Evolutionary conservation across 2,329 filamentous ascomycete species (phyloP).

Genomic region (Lachnellula suecica): DNA sequence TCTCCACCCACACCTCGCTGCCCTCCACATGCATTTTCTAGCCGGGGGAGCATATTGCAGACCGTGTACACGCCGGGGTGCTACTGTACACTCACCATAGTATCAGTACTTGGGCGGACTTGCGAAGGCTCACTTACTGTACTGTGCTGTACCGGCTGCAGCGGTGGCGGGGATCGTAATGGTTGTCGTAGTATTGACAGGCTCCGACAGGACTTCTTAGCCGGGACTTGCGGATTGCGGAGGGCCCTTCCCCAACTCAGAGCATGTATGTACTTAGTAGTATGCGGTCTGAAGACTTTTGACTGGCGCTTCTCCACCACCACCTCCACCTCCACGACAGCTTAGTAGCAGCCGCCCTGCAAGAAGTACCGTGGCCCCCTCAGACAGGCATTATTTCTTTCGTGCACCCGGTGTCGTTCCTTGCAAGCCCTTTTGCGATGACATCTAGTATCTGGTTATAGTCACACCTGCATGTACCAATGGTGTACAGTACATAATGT

Average conservation of each 20-base stretch:
- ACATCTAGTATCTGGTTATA: conserved; percentile 19
- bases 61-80: no score
- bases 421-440: conserved; percentile 27
- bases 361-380: conserved; percentile 44
- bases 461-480: conserved; percentile 29
- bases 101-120: background rate
- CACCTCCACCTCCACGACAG: no score
- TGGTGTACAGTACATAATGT: conserved; percentile 25
- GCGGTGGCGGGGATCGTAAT: background rate
- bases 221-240: background rate
- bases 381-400: conserved; percentile 23
- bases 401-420: conserved; percentile 19
- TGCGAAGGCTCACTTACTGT: no score
- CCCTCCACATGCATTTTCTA: background rate
- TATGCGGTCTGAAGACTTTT: background rate
- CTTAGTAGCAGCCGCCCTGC: conserved; percentile 1
- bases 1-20: conserved; percentile 12
- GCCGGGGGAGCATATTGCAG: no score
- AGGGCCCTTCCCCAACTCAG: no score
- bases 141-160: background rate
- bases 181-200: background rate
- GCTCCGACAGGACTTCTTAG: background rate
- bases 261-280: no score
- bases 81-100: no score
- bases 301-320: background rate